Evolutionary conservation across 169 alveolate genomes (phyloP), one percentile per base, ranked within the genome.

Genomic region (Plasmodium coatneyi): DNA sequence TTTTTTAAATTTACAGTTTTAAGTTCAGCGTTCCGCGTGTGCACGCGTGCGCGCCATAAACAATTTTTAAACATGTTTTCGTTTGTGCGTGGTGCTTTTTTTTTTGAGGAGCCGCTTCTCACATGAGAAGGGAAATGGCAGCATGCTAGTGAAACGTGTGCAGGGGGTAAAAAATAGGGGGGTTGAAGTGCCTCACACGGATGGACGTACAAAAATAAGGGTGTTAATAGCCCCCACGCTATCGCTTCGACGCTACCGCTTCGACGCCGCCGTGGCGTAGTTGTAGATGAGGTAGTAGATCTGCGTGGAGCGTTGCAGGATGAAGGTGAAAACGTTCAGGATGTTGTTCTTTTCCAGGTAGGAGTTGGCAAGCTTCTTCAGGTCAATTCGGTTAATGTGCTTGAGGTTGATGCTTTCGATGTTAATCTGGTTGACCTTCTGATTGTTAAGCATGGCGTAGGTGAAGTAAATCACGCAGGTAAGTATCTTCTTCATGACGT

Each of bases 391-490:
- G 52, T 79, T 79, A 39, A 87, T 87, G 30, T 87, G 93, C 43
- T 87, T 87, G 66, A 87, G 54, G 22, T 79, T 87, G 6, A 87
- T 87, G 12, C 81, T 78, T 56, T 87, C 93, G 14, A 87, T 87
- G 82, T 79, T 87, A 14, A 87, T 87, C 54, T 87, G 80, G 32
- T 66, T 79, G 4, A 87, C 93, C 19, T 76, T 87, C 32, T 87
- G 93, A 39, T 87, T 87, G 49, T 39, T 87, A 6, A 87, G 30
- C 90, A 87, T 87, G 32, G 93, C 93, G 71, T 79, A 87, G 28
- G 93, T 87, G 81, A 87, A 87, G 49, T 87, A 87, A 9, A 87
- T 87, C 14, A 79, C 83, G 25, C 93, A 87, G 16, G 93, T 87
- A 28, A 87, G 72, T 12, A 87, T 79, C 71, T 87, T 87, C 56